Conservation (phyloP, 441 rosid species). For the Brassica balearica region DNA sequence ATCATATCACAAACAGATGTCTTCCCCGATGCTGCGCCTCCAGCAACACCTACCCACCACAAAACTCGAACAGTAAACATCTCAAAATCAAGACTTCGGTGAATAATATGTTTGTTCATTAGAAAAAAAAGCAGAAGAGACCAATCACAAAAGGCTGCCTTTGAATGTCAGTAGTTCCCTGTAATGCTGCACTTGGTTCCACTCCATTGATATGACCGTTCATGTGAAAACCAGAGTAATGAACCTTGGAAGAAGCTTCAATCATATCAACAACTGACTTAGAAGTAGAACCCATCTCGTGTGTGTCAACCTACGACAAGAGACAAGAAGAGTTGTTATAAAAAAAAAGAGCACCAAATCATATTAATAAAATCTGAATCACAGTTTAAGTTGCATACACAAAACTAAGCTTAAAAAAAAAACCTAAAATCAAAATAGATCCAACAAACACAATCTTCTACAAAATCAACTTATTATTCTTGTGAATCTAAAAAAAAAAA, state of each 20-base stretch:
- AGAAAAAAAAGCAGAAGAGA: constrained; percentile 32
- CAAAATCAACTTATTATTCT: background rate
- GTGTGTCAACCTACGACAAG: background rate
- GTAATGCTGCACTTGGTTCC: constrained; percentile 47
- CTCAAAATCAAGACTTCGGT: constrained; percentile 19
- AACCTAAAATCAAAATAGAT: constrained; percentile 14
- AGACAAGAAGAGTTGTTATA: too few relatives aligned
- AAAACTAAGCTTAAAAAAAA: background rate
- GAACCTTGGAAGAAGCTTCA: constrained; percentile 80
- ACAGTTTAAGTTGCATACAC: background rate
- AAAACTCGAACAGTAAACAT: constrained; percentile 18
- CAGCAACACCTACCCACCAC: constrained; percentile 78
- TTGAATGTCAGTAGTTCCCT: constrained; percentile 54
- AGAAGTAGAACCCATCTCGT: constrained; percentile 32
- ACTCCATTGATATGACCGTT: constrained; percentile 48
- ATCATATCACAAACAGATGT: constrained; percentile 98
- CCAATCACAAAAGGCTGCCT: constrained; percentile 92
- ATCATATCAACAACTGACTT: constrained; percentile 77
- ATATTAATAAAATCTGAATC: too few relatives aligned
- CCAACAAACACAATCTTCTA: background rate
- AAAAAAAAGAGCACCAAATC: too few relatives aligned
- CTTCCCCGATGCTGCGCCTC: constrained; percentile 97
- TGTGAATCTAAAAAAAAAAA: background rate
- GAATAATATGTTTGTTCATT: background rate
- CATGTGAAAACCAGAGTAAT: constrained; percentile 93